Evolutionary conservation across 139 green algal genomes (phyloP).

Genomic region (Zygnema cylindricum): DNA sequence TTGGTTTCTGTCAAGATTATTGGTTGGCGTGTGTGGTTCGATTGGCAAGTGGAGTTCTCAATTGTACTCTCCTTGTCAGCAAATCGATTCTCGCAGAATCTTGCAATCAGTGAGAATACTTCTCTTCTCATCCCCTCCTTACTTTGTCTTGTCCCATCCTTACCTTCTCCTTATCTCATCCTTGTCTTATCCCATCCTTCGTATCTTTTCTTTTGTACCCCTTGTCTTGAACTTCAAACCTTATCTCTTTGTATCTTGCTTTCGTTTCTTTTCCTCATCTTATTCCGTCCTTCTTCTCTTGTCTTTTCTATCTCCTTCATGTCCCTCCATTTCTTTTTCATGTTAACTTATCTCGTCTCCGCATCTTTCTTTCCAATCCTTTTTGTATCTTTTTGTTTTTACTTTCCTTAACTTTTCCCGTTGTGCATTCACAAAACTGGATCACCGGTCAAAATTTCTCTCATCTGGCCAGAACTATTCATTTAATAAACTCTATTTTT

Average conservation of each 20-base stretch:
- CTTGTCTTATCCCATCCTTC: background rate
- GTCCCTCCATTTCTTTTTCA: too few relatives aligned
- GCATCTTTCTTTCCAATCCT: too few relatives aligned
- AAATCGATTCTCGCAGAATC: conserved; percentile 29
- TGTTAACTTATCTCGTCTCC: too few relatives aligned
- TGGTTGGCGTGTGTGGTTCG: background rate
- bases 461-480: too few relatives aligned
- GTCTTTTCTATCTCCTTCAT: too few relatives aligned
- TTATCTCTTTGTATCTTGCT: background rate
- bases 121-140: background rate
- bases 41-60: background rate
- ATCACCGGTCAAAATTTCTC: too few relatives aligned
- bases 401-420: too few relatives aligned
- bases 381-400: too few relatives aligned
- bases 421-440: too few relatives aligned
- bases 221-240: background rate
- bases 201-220: background rate
- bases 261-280: too few relatives aligned
- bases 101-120: conserved; percentile 12
- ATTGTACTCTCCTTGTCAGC: conserved; percentile 11
- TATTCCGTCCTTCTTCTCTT: too few relatives aligned
- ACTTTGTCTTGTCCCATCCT: background rate
- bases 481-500: too few relatives aligned
- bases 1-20: conserved; percentile 6
- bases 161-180: background rate